A percentile compares a stretch with the other conserved stretches of the same genome.
phyloP scores from a whole-genome alignment of 768 basidiomycete species.

The Pisolithus orientalis region DNA sequence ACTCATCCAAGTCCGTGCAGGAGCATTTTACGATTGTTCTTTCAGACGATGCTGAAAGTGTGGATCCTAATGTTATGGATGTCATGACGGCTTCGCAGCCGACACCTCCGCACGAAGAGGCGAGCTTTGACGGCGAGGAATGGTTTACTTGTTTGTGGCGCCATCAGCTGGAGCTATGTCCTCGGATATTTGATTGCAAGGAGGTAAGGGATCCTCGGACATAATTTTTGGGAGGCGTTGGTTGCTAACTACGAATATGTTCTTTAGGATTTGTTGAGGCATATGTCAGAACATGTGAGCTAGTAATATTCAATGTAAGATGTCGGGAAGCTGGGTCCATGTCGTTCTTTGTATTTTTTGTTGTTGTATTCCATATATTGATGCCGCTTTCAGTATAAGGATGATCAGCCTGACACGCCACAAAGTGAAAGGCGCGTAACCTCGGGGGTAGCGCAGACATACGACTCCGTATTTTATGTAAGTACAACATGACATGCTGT shows the following conservation, averaged over 20 bases:
- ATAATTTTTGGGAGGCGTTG: background rate
- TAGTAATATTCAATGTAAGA: too few relatives aligned
- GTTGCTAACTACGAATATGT: background rate
- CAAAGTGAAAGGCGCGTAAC: too few relatives aligned
- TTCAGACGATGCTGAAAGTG: conserved; percentile 4
- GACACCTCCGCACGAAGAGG: conserved; percentile 1
- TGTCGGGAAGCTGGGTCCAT: too few relatives aligned
- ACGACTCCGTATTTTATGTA: too few relatives aligned
- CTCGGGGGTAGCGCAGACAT: too few relatives aligned
- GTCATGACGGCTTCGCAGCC: background rate
- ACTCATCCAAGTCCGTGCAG: background rate
- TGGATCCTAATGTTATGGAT: conserved; percentile 18
- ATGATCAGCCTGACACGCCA: too few relatives aligned
- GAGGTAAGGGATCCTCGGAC: conserved; percentile 13
- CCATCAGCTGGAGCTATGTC: conserved; percentile 21
- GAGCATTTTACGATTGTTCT: background rate
- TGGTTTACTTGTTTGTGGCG: conserved; percentile 27
- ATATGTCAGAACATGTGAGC: background rate
- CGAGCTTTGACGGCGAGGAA: conserved; percentile 11
- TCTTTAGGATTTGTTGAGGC: conserved; percentile 4
- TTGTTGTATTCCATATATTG: too few relatives aligned
- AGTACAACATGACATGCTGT: too few relatives aligned
- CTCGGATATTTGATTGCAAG: conserved; percentile 22
- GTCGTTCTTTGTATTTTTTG: too few relatives aligned
- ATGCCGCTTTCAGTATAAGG: too few relatives aligned